Percentiles rank a stretch among this genome's conserved stretches.
Conservation (phyloP, 176 grass and related monocot genomes). For the Otatea glauca region DNA sequence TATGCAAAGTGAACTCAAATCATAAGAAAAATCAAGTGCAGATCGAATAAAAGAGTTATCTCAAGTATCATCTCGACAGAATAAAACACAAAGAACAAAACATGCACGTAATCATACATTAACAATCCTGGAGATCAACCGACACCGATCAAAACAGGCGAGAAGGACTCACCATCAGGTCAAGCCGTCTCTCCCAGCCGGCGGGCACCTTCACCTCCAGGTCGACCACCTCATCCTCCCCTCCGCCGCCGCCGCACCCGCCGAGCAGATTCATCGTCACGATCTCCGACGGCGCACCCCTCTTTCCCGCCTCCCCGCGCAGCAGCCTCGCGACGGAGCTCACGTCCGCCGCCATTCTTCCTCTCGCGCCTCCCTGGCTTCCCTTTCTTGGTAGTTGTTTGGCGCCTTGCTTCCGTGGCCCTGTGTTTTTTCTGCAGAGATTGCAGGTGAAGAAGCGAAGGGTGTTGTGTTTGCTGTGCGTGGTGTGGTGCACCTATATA, state of each 20-base stretch:
- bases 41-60: neutral
- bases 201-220: constrained; percentile 57
- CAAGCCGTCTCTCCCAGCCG: constrained; percentile 61
- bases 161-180: constrained; percentile 47
- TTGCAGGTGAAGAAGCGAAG: neutral
- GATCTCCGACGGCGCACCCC: constrained; percentile 44
- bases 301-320: constrained; percentile 46
- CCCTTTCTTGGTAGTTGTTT: neutral
- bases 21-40: too few relatives aligned
- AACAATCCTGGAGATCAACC: neutral
- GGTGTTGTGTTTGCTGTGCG: neutral
- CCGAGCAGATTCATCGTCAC: constrained; percentile 70
- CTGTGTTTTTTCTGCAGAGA: neutral
- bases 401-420: neutral
- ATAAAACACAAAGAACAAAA: neutral
- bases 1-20: neutral
- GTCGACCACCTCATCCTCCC: constrained; percentile 41
- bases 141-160: too few relatives aligned
- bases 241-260: constrained; percentile 33
- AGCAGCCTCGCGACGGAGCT: constrained; percentile 61
- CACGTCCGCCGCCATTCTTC: constrained; percentile 51
- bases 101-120: neutral
- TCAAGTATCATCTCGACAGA: neutral
- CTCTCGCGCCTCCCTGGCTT: neutral
- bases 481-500: constrained; percentile 42